Conservation (phyloP, 208 protist genomes). For the Trypanosoma vivax region DNA sequence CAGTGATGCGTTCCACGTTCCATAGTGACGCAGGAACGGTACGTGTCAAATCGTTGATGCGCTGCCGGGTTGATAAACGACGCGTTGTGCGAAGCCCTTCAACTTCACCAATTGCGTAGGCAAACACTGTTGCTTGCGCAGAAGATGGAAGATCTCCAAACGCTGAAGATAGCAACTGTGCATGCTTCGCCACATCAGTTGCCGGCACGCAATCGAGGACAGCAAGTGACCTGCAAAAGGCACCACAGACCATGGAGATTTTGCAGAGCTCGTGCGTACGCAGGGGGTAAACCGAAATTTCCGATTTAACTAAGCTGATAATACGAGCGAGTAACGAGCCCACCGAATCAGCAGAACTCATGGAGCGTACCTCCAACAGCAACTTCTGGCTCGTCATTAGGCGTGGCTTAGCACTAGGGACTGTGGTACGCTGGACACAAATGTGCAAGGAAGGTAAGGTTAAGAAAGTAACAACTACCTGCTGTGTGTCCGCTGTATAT, state of each 20-base stretch:
- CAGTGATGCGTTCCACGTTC: constrained; percentile 23
- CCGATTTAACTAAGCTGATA: neutral
- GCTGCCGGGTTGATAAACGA: constrained; percentile 20
- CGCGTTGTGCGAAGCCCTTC: constrained; percentile 32
- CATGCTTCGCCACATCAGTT: neutral
- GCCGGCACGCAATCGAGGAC: constrained; percentile 1
- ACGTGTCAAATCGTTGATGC: constrained; percentile 28
- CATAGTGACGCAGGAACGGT: constrained; percentile 18
- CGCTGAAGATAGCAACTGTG: constrained; percentile 12
- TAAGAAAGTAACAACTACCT: no score
- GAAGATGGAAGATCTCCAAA: neutral
- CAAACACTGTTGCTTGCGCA: constrained; percentile 11
- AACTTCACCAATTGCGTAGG: constrained; percentile 48
- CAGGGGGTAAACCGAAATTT: neutral
- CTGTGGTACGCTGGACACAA: no score
- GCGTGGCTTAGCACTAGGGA: neutral
- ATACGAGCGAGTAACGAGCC: neutral
- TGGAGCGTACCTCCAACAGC: constrained; percentile 16
- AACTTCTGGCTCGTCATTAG: constrained; percentile 6
- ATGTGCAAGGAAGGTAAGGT: no score
- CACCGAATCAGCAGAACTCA: constrained; percentile 5
- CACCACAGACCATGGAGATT: constrained; percentile 17
- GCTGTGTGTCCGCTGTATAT: no score
- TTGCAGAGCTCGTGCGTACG: constrained; percentile 9
- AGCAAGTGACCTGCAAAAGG: constrained; percentile 16